Base-by-base conservation (phyloP, 176 grass and related monocot species). In the Urochloa ruziziensis region DNA sequence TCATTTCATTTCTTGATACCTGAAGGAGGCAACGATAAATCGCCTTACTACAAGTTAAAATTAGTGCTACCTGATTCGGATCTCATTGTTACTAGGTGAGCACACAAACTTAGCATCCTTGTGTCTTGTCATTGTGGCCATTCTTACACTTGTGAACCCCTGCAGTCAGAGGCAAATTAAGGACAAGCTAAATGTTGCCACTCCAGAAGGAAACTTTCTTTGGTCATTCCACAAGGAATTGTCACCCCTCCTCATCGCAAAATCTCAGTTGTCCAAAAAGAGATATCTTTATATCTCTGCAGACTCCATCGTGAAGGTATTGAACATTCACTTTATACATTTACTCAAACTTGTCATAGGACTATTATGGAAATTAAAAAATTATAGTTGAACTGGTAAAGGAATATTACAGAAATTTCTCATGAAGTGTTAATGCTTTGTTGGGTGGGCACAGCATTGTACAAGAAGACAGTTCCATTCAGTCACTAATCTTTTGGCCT, bases 1-100 rank as follows among this genome's bases (percentile, higher is more conserved):
- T 90, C 85, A 70, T 95, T 99, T 77, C 85, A 81, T 92, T 96
- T 92, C 85, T 87, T 99, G 43, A 78, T 93, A 76, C 87, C 93
- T 47, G 87, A 91, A 87, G 85, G 85, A 79, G 87, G 85, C 68
- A 71, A 94, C 13, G 73, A 89, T 27, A 77, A 92, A 48, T 67
- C 69, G 28, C 83, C 91, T 5, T 94, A 81, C 63, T 76, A 92
- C 87, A 95, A 96, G 85, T 81, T 99, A 89, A 95, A 99, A 92
- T 85, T 90, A 44, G 46, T 92, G 36, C 67, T 96, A 42, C 89
- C 96, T 88, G 83, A 81, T 88, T 90, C 91, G 70, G 93, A 92
- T 80, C 28, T 99, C 77, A 83, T 77, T 85, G 73, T 95, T 66
- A 89, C 70, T 80, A 92, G 93, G 96, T 99, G 67, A 87, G 87